phyloP scores from a whole-genome alignment of 768 basidiomycete species.

The Podaxis sp. region DNA sequence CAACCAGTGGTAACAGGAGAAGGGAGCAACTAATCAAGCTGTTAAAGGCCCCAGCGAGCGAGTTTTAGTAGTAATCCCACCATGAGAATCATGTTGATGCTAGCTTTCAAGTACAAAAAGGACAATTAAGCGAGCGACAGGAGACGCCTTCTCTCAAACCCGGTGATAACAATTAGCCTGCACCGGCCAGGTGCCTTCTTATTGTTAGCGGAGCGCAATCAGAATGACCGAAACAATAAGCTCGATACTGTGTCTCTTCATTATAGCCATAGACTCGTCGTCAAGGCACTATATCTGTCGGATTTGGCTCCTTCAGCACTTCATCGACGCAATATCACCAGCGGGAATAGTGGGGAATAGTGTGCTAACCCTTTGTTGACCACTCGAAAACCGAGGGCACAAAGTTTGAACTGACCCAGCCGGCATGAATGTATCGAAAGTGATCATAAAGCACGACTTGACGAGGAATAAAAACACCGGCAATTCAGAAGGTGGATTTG shows the following conservation, averaged over 20 bases:
- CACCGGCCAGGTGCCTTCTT: background rate
- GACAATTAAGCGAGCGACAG: background rate
- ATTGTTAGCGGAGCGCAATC: background rate
- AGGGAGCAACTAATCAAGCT: background rate
- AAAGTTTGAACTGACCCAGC: background rate
- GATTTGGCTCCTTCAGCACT: background rate
- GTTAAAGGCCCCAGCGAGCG: background rate
- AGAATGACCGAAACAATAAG: background rate
- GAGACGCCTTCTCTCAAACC: background rate
- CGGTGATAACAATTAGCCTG: background rate
- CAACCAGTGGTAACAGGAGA: conserved; percentile 9
- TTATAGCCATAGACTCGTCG: background rate
- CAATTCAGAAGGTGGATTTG: background rate
- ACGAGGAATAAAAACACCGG: background rate
- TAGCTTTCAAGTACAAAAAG: background rate
- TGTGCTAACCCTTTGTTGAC: background rate
- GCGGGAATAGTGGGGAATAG: too few relatives aligned
- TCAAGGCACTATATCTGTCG: background rate
- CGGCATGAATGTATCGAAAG: background rate
- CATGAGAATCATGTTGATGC: background rate
- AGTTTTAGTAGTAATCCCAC: conserved; percentile 5
- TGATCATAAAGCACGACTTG: background rate
- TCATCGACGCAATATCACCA: too few relatives aligned
- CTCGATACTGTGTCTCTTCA: background rate
- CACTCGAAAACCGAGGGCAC: background rate